These are phyloP conservation scores for Pythium catenulatum DNA, from an alignment of 352 stramenopile genomes.

Conservation along the genomic window DNA sequence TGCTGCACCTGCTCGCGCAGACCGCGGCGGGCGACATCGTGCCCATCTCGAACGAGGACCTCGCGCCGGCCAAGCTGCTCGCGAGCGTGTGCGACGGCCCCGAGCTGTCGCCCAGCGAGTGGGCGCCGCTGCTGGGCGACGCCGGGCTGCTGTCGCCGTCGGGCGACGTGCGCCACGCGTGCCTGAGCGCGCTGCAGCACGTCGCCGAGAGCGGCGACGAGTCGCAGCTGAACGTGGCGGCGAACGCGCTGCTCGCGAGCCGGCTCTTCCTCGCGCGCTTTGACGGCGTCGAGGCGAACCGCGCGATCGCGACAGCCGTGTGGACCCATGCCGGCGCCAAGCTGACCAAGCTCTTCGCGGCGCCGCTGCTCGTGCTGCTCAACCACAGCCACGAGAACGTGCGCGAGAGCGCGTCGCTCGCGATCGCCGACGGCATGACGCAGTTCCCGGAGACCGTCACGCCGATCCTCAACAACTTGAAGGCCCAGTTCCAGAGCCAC, in stretches of 20 bases:
- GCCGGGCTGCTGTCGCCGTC: constrained; percentile 83
- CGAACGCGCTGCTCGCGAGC: constrained; percentile 70
- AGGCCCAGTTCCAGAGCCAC: constrained; percentile 79
- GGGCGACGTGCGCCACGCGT: constrained; percentile 72
- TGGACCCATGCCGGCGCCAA: constrained; percentile 77
- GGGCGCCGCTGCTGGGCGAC: constrained; percentile 83
- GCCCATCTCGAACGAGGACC: constrained; percentile 82
- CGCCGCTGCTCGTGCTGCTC: constrained; percentile 82
- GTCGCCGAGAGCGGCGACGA: constrained; percentile 81
- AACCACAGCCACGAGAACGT: constrained; percentile 87
- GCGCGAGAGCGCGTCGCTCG: constrained; percentile 85
- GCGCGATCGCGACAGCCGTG: constrained; percentile 75
- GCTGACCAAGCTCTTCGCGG: constrained; percentile 81
- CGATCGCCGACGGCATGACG: constrained; percentile 88
- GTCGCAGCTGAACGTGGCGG: constrained; percentile 64
- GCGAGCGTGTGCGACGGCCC: constrained; percentile 77
- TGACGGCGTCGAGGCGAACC: constrained; percentile 79
- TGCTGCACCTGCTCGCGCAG: constrained; percentile 79
- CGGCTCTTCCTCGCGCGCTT: constrained; percentile 84
- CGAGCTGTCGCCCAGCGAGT: constrained; percentile 78
- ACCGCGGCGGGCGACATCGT: constrained; percentile 70
- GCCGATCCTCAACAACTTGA: constrained; percentile 81
- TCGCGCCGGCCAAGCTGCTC: constrained; percentile 77
- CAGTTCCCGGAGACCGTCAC: constrained; percentile 88
- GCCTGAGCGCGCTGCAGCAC: constrained; percentile 79